Conservation (phyloP, 352 stramenopile genomes). For the Pythium pyrilobum region DNA sequence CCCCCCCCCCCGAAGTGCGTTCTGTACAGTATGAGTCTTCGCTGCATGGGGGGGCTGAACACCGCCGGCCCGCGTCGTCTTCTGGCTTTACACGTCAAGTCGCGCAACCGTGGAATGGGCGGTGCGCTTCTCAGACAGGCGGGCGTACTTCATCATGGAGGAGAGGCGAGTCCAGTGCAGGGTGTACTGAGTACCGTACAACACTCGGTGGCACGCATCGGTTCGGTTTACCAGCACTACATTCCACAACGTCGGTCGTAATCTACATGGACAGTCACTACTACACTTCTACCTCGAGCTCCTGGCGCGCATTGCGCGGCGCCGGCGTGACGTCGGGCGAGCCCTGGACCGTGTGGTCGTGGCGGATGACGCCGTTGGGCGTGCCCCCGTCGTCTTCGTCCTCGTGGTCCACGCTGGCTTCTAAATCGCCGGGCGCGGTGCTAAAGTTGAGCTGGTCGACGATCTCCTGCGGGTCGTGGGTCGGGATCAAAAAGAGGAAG, state of each 20-base stretch:
- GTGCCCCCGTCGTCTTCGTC: slow-evolving; percentile 19
- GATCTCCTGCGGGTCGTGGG: slow-evolving; percentile 69
- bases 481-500: slow-evolving; percentile 82
- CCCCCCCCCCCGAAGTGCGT: no score
- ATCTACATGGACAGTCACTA: background rate
- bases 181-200: no score
- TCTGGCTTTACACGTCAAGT: no score
- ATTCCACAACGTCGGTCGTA: background rate
- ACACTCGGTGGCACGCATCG: background rate
- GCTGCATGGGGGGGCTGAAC: no score
- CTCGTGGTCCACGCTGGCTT: slow-evolving; percentile 7
- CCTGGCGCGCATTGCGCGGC: background rate
- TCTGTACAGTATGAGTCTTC: no score
- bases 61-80: no score
- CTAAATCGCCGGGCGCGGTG: slow-evolving; percentile 8
- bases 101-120: no score
- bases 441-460: slow-evolving; percentile 66
- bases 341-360: slow-evolving; percentile 19
- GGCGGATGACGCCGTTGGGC: slow-evolving; percentile 5
- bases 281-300: slow-evolving; percentile 6
- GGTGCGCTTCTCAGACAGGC: no score
- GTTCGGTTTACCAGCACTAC: background rate
- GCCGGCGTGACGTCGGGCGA: slow-evolving; percentile 7
- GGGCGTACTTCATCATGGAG: no score
- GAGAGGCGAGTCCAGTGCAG: no score